A percentile compares a stretch with the other conserved stretches of the same genome.
Conservation (phyloP, 768 basidiomycete species). For the Termitomyces sp. region DNA sequence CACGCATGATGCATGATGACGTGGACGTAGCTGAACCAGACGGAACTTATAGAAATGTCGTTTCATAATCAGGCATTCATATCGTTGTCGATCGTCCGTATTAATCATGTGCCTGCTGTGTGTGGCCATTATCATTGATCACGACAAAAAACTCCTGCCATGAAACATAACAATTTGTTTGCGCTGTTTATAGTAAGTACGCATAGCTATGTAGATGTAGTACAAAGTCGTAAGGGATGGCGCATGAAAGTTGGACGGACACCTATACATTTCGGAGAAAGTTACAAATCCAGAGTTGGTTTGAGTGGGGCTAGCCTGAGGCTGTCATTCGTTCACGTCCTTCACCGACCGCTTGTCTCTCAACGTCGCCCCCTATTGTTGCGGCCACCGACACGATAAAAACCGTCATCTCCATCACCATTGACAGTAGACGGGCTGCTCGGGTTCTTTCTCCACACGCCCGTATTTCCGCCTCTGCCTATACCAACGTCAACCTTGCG, state of each 20-base stretch:
- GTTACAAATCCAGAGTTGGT: not conserved
- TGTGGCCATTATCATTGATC: too few relatives aligned
- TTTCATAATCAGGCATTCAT: not conserved
- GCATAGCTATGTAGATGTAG: not conserved
- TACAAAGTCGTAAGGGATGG: not conserved
- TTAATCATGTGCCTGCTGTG: not conserved
- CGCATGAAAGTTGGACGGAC: not conserved
- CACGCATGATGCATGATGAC: not conserved
- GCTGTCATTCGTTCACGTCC: not conserved
- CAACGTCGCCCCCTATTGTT: not conserved
- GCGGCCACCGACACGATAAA: constrained; percentile 2
- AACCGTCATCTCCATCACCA: constrained; percentile 1
- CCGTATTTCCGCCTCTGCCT: constrained; percentile 3
- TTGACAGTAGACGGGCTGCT: constrained; percentile 2
- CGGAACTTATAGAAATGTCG: not conserved
- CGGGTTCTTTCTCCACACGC: constrained; percentile 7
- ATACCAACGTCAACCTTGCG: not conserved
- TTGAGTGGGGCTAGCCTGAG: not conserved
- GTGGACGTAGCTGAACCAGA: not conserved
- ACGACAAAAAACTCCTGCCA: not conserved
- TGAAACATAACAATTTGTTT: not conserved
- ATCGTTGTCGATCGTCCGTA: too few relatives aligned
- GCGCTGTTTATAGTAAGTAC: not conserved
- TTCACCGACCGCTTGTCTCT: not conserved
- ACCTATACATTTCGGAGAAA: not conserved